Percentiles rank a stretch among this genome's conserved stretches.
Conservation (phyloP, 495 filamentous ascomycete genomes). For the Aspergillus indologenus region DNA sequence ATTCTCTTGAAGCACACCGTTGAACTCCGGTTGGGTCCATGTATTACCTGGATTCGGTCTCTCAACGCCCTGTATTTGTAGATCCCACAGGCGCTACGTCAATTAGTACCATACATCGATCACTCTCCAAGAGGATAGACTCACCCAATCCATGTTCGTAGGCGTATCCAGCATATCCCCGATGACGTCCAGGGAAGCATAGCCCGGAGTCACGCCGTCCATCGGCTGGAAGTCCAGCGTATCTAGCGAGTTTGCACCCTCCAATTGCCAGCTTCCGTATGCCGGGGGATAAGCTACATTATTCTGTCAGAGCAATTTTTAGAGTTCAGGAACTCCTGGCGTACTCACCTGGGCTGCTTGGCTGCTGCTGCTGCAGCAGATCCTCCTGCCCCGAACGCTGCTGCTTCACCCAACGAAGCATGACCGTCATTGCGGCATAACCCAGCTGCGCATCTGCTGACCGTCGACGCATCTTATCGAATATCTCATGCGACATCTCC, state of each 20-base stretch:
- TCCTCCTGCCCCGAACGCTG: neutral
- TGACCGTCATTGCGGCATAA: constrained; percentile 64
- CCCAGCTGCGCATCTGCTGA: constrained; percentile 83
- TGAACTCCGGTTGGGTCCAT: neutral
- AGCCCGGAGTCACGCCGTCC: constrained; percentile 11
- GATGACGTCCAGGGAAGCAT: constrained; percentile 45
- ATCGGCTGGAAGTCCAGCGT: constrained; percentile 4
- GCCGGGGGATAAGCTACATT: constrained; percentile 14
- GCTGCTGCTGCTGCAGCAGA: neutral
- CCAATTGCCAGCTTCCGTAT: constrained; percentile 17
- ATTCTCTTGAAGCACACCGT: neutral
- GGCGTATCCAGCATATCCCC: constrained; percentile 54
- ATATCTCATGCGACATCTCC: constrained; percentile 66
- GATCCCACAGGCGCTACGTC: constrained; percentile 20
- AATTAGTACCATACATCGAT: constrained; percentile 11
- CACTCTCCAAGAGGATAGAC: constrained; percentile 13
- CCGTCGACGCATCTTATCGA: constrained; percentile 60
- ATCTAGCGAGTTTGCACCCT: constrained; percentile 3
- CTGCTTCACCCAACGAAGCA: constrained; percentile 66
- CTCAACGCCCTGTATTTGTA: constrained; percentile 12
- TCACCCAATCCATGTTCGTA: constrained; percentile 72
- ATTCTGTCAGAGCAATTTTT: neutral
- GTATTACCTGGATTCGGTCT: neutral
- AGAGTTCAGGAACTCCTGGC: neutral
- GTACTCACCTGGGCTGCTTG: neutral